Conservation (phyloP, 352 stramenopile genomes). For the Globisporangium okanoganense region DNA sequence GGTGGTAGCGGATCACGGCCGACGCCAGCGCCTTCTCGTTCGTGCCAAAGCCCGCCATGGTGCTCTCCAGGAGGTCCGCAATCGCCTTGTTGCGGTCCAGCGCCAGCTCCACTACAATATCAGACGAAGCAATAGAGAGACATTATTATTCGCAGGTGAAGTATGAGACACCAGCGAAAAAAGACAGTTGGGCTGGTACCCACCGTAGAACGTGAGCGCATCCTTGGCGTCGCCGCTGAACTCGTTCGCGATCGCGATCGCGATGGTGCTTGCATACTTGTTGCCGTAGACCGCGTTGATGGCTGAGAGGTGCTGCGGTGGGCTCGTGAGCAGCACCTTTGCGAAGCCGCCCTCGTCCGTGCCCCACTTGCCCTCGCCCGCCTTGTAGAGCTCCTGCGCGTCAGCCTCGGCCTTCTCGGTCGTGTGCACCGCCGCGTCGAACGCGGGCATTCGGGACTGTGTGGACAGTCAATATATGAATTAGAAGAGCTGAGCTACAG, state of each 20-base stretch:
- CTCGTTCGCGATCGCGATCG: conserved; percentile 59
- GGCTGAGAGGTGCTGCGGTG: conserved; percentile 51
- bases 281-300: conserved; percentile 53
- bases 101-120: conserved; percentile 44
- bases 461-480: neutral
- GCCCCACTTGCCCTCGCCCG: conserved; percentile 74
- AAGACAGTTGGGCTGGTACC: neutral
- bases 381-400: conserved; percentile 65
- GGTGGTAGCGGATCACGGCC: conserved; percentile 67
- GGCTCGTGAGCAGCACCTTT: conserved; percentile 56
- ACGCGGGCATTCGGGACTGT: conserved; percentile 14
- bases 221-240: conserved; percentile 53
- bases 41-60: conserved; percentile 70
- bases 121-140: conserved; percentile 1
- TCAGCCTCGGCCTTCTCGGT: conserved; percentile 58
- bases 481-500: conserved; percentile 6
- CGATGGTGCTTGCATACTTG: conserved; percentile 58
- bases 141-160: neutral
- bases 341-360: conserved; percentile 67
- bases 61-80: conserved; percentile 51
- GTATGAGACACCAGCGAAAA: conserved; percentile 4
- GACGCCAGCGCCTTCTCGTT: conserved; percentile 61
- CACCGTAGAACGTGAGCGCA: conserved; percentile 55
- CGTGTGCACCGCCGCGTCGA: conserved; percentile 49
- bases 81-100: conserved; percentile 59